A percentile compares a stretch with the other conserved stretches of the same genome.
Evolutionary conservation across 2,329 filamentous ascomycete genomes (phyloP).

Genomic region (Ophiostoma australiae): DNA sequence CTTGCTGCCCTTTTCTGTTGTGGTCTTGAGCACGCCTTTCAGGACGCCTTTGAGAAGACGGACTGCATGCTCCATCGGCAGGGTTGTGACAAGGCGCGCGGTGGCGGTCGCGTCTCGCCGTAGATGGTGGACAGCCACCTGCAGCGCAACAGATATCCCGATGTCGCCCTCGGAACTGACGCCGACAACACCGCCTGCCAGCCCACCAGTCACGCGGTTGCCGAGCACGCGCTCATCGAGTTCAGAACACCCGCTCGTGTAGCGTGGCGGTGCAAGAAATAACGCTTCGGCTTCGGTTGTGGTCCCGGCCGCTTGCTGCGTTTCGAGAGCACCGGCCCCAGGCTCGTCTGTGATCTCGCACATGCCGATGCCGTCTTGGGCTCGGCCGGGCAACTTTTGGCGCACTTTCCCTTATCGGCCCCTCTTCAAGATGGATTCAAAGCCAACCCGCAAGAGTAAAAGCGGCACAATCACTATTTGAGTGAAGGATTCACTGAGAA

Average conservation of each 20-base stretch:
- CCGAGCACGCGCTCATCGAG: conserved; percentile 47
- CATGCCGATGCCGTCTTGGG: background rate
- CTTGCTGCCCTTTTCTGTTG: conserved; percentile 12
- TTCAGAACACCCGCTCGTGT: conserved; percentile 44
- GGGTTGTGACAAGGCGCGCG: conserved; percentile 48
- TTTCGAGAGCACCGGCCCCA: background rate
- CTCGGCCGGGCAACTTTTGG: no score
- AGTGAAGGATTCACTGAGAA: background rate
- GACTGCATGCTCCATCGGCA: conserved; percentile 40
- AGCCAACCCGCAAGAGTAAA: no score
- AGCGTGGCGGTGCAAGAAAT: conserved; percentile 25
- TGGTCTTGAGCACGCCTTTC: conserved; percentile 28
- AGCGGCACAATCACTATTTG: no score
- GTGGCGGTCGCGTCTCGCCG: conserved; percentile 28
- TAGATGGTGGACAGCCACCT: conserved; percentile 43
- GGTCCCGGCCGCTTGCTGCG: background rate
- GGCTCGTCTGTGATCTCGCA: background rate
- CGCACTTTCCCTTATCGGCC: no score
- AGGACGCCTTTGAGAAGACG: conserved; percentile 41
- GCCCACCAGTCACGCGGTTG: conserved; percentile 42
- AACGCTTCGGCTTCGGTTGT: background rate
- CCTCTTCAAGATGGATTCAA: no score
- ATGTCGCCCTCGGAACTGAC: conserved; percentile 50
- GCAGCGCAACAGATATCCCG: conserved; percentile 36
- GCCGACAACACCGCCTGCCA: conserved; percentile 40